phyloP scores from a whole-genome alignment of 306 rosid species.

The Glycine tomentella region DNA sequence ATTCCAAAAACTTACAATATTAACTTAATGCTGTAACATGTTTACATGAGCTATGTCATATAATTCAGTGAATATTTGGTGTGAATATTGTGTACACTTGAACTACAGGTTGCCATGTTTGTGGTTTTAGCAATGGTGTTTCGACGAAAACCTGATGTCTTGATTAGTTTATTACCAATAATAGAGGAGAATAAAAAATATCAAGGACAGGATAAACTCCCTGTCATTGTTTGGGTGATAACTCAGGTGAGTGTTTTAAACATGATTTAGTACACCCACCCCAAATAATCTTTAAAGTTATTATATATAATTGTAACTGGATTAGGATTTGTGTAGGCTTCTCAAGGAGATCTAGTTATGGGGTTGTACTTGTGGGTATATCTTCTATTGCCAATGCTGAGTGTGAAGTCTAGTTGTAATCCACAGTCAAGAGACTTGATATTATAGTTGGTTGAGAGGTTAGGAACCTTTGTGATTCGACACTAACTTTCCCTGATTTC shows the following conservation, averaged over 20 bases:
- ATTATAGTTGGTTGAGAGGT: constrained; percentile 63
- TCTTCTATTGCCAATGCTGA: constrained; percentile 58
- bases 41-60: background rate
- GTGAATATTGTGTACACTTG: constrained; percentile 5
- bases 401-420: constrained; percentile 55
- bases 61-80: background rate
- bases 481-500: constrained; percentile 15
- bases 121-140: constrained; percentile 59
- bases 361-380: constrained; percentile 60
- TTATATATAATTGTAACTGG: constrained; percentile 31
- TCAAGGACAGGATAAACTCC: constrained; percentile 60
- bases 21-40: constrained; percentile 6
- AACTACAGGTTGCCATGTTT: constrained; percentile 63
- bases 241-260: constrained; percentile 55
- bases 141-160: constrained; percentile 58
- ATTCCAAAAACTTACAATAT: background rate
- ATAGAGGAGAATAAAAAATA: constrained; percentile 52
- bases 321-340: constrained; percentile 48
- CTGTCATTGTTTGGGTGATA: constrained; percentile 55
- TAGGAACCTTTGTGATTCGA: constrained; percentile 36
- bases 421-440: constrained; percentile 61
- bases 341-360: constrained; percentile 54
- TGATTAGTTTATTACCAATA: constrained; percentile 56
- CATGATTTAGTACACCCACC: constrained; percentile 12
- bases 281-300: background rate